Evolutionary conservation across 2,329 filamentous ascomycete genomes (phyloP), one percentile per base, ranked within the genome.

Genomic region (Lanzia echinophila): DNA sequence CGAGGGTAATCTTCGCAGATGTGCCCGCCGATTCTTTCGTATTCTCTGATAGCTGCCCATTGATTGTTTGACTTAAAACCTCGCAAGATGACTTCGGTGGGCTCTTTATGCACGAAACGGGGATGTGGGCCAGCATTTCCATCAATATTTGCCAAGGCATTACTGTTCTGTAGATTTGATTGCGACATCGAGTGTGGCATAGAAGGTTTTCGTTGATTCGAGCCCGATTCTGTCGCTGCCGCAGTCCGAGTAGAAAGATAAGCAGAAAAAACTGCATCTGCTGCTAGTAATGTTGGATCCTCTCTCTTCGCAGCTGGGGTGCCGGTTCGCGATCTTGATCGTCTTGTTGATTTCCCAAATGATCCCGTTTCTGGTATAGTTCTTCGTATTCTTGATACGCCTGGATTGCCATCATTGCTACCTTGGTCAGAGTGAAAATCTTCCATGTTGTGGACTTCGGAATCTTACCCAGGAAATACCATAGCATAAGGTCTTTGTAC

Each of bases 1-100:
- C 92, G 84, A 8, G 90, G 83, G 70, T 97, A 97, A 71, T 96
- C 91, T 72, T 97, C 92, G 70, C 91, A 91, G 67, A 96, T 89
- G 58, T 82, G 74, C 24, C 91, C 91, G 6, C 88, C 92, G 41
- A 95, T 83, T 56, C 85, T 81, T 73, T 96, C 92, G 72, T 87
- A 97, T 71, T 89, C 88, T 62, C 87, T 84, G 63, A 97, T 85
- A 33, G 90, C 90, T 28, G 91, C 90, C 79, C 94, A 96, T 75
- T 90, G 78, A 71, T 84, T 73, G 69, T 82, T 69, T 1, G 75
- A 68, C 15, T 78, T 79, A 71, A 91, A 96, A 31, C 92, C 92
- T 62, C 91, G 88, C 15, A 97, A 76, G 53, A 96, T 83, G 58
- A 95, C 81, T 71, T 96, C 90, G 38, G 88, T 86, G 2, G 84